phyloP scores from a whole-genome alignment of 1,139 yeast genomes.

The Hemisphaericaspora xylofermentans region DNA sequence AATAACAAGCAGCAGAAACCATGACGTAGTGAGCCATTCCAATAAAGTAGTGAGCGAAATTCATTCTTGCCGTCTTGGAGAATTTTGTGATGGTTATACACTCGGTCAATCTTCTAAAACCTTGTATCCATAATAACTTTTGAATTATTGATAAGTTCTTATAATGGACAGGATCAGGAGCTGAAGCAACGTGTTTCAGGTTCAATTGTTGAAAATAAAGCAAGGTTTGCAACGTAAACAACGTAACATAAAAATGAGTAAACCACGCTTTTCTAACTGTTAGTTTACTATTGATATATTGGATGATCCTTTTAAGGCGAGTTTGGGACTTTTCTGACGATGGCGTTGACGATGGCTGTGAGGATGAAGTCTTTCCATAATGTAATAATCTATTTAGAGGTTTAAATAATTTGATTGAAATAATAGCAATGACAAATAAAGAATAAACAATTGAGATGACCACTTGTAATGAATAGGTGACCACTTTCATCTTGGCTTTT shows the following conservation, averaged over 20 bases:
- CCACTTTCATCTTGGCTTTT: too few relatives aligned
- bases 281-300: constrained; percentile 9
- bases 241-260: constrained; percentile 45
- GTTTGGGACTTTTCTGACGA: not conserved
- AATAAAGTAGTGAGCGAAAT: constrained; percentile 70
- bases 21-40: constrained; percentile 67
- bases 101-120: constrained; percentile 64
- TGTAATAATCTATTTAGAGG: constrained; percentile 18
- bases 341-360: not conserved
- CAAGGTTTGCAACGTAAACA: constrained; percentile 16
- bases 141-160: constrained; percentile 17
- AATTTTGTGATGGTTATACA: constrained; percentile 52
- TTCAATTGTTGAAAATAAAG: constrained; percentile 9
- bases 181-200: constrained; percentile 8
- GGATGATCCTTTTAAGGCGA: constrained; percentile 1
- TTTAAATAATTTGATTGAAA: constrained; percentile 14
- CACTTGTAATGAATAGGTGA: not conserved
- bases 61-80: constrained; percentile 56
- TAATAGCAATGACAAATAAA: constrained; percentile 9
- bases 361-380: constrained; percentile 20
- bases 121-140: constrained; percentile 47
- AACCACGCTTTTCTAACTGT: constrained; percentile 54
- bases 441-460: constrained; percentile 4
- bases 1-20: constrained; percentile 22
- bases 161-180: constrained; percentile 13